These are phyloP conservation scores for Coemansia sp. DNA, from an alignment of 192 early-diverging fungal genomes.

Conservation along the genomic window DNA sequence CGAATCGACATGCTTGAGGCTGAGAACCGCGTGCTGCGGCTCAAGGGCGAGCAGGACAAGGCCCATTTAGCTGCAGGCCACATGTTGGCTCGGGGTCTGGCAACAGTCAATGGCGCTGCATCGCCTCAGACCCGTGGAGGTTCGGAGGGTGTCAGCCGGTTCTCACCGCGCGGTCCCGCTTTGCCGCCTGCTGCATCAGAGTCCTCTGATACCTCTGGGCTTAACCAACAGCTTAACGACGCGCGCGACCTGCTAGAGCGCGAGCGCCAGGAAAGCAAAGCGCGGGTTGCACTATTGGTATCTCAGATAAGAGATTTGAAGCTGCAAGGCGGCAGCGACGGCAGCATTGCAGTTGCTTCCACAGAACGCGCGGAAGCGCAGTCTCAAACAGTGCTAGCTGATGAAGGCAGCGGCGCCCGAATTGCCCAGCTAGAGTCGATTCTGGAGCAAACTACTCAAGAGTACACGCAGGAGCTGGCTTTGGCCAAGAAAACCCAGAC, in stretches of 20 bases:
- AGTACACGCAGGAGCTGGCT: conserved; percentile 1
- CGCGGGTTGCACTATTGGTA: conserved; percentile 24
- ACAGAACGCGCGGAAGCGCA: not conserved
- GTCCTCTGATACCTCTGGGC: not conserved
- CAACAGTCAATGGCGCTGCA: conserved; percentile 9
- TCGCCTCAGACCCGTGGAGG: conserved; percentile 10
- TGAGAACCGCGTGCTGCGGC: conserved; percentile 64
- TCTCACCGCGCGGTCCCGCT: conserved; percentile 4
- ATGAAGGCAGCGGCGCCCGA: not conserved
- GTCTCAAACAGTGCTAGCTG: not conserved
- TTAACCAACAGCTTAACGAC: conserved; percentile 24
- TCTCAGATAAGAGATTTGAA: conserved; percentile 17
- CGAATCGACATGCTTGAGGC: conserved; percentile 66
- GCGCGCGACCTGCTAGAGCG: conserved; percentile 23
- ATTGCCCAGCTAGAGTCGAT: conserved; percentile 12
- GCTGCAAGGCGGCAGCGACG: not conserved
- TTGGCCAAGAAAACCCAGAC: not conserved
- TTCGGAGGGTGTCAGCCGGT: not conserved
- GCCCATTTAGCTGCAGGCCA: conserved; percentile 54
- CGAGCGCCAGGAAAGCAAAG: conserved; percentile 26
- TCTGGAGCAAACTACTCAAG: not conserved
- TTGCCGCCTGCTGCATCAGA: not conserved
- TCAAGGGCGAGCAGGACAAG: conserved; percentile 62
- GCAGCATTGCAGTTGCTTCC: not conserved
- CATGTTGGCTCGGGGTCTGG: conserved; percentile 51